A percentile compares a stretch with the other conserved stretches of the same genome.
Evolutionary conservation across 768 basidiomycete genomes (phyloP).

Genomic region (Boletus sp.): DNA sequence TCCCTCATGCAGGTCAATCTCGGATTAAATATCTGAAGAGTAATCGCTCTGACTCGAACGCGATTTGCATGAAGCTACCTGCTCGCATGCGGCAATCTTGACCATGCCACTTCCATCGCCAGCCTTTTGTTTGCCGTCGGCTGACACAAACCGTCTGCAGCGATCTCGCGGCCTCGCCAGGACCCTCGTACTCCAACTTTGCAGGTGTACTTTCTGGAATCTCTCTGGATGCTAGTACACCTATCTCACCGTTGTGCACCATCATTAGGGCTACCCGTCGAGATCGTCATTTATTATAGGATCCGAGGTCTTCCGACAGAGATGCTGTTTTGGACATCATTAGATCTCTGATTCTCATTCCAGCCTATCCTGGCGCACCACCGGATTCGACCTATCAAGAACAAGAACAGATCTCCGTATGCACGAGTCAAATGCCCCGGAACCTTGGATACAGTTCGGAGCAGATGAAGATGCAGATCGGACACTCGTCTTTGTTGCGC

Average conservation of each 20-base stretch:
- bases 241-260: slow-evolving; percentile 56
- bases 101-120: slow-evolving; percentile 42
- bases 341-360: slow-evolving; percentile 73
- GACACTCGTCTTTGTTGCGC: slow-evolving; percentile 64
- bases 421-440: too few species aligned
- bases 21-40: not conserved
- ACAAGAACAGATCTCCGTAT: not conserved
- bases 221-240: slow-evolving; percentile 71
- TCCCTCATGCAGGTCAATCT: slow-evolving; percentile 45
- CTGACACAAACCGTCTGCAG: slow-evolving; percentile 43
- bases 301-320: slow-evolving; percentile 69
- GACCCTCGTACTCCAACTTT: slow-evolving; percentile 12
- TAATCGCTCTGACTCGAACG: slow-evolving; percentile 18
- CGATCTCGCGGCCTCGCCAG: slow-evolving; percentile 75
- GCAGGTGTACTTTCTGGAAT: slow-evolving; percentile 71
- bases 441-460: slow-evolving; percentile 34
- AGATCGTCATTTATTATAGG: slow-evolving; percentile 71
- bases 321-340: slow-evolving; percentile 69
- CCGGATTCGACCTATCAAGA: not conserved
- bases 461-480: slow-evolving; percentile 31
- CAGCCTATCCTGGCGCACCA: slow-evolving; percentile 44
- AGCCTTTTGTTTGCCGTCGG: slow-evolving; percentile 11
- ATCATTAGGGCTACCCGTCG: slow-evolving; percentile 13
- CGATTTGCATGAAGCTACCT: slow-evolving; percentile 44
- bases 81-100: slow-evolving; percentile 66